A percentile compares a stretch with the other conserved stretches of the same genome.
Evolutionary conservation across 805 yeast species (phyloP).

Genomic region (Saccharomycopsis sp.): DNA sequence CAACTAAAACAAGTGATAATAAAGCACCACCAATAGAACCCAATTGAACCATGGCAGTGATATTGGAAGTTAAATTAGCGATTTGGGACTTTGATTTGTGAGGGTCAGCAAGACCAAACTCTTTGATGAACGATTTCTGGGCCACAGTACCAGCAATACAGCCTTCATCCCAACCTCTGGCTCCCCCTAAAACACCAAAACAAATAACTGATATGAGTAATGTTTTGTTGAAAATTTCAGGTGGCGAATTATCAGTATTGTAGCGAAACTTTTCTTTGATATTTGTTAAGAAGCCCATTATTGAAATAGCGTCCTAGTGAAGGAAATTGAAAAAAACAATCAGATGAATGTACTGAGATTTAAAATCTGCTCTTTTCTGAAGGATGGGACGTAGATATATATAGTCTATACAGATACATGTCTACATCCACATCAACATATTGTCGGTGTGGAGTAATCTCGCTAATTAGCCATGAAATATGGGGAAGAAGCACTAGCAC

Average conservation of each 20-base stretch:
- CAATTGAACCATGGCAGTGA: conserved; percentile 51
- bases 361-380: too few species aligned
- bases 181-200: conserved; percentile 50
- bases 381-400: too few species aligned
- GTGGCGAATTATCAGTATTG: conserved; percentile 28
- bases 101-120: conserved; percentile 40
- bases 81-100: conserved; percentile 29
- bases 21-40: conserved; percentile 50
- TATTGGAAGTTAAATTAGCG: conserved; percentile 46
- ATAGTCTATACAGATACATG: too few species aligned
- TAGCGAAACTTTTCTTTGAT: conserved; percentile 2
- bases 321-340: too few species aligned
- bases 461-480: too few species aligned
- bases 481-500: too few species aligned
- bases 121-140: conserved; percentile 35
- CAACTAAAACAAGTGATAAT: conserved; percentile 41
- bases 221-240: conserved; percentile 40
- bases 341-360: too few species aligned
- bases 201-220: conserved; percentile 39
- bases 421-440: too few species aligned
- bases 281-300: too few species aligned
- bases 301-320: too few species aligned
- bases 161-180: conserved; percentile 56
- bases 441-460: too few species aligned
- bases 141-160: conserved; percentile 39